phyloP scores from a whole-genome alignment of 2,329 filamentous ascomycete species.

The Stromatinia cepivora region DNA sequence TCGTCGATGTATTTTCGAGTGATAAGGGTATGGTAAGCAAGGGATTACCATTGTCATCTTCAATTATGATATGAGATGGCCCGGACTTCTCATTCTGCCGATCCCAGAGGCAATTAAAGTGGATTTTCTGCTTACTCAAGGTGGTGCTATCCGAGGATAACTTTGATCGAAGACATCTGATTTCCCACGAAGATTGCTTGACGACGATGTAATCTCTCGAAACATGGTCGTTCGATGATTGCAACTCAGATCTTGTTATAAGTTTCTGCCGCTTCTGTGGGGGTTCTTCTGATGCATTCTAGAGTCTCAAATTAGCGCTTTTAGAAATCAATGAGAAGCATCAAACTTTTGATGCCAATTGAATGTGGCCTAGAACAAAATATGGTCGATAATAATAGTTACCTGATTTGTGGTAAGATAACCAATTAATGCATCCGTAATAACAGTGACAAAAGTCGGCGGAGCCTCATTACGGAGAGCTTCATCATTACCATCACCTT shows the following conservation, averaged over 20 bases:
- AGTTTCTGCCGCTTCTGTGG: conserved; percentile 35
- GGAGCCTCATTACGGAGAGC: neutral
- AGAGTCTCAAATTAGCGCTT: neutral
- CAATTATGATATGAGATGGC: conserved; percentile 32
- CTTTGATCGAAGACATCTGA: conserved; percentile 31
- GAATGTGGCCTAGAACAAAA: neutral
- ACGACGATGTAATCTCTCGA: conserved; percentile 34
- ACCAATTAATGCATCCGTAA: conserved; percentile 6
- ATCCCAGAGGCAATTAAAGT: conserved; percentile 29
- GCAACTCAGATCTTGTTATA: neutral
- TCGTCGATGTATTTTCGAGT: neutral
- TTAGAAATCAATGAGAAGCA: neutral
- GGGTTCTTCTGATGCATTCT: conserved; percentile 26
- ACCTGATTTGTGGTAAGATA: conserved; percentile 10
- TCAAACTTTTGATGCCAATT: neutral
- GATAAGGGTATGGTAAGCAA: conserved; percentile 30
- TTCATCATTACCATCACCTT: neutral
- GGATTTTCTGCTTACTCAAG: conserved; percentile 29
- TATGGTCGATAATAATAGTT: neutral
- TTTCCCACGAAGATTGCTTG: conserved; percentile 32
- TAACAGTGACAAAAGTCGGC: neutral
- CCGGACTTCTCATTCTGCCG: neutral
- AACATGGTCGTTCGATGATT: conserved; percentile 14
- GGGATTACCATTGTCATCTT: conserved; percentile 26
- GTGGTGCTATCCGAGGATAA: conserved; percentile 15